Evolutionary conservation across 2,329 filamentous ascomycete genomes (phyloP), one percentile per base, ranked within the genome.

Genomic region (Pseudogymnoascus sp.): DNA sequence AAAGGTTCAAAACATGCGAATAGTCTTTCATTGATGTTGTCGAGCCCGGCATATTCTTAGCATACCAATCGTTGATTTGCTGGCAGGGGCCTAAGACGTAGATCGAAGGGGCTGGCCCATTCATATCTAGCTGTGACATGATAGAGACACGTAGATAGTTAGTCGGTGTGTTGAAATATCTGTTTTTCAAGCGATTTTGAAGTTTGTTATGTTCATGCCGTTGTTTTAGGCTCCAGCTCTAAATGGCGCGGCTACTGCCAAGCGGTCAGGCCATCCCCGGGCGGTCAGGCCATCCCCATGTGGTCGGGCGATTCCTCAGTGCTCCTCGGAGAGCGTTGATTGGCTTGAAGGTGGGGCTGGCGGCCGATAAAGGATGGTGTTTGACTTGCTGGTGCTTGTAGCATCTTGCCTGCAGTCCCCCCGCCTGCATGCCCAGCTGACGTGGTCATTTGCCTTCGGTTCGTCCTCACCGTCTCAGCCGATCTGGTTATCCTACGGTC

Each of bases 351-450:
- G 35, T 37, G 35, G 35, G 35, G 2, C 2, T 8, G 5, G 35
- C 9, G 15, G 8, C 15, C 58, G 59, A 18, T 61, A 37, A 37
- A 41, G 30, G 34, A 62, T 61, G 3, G 30, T 56, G 30, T 39
- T 62, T 21, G 61, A 34, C 23, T 57, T 56, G 28, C 28, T 12
- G 28, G 28, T 33, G 28, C 2, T 33, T 33, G 12, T 33, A 33
- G 9, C 2, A 33, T 12, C n/a, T n/a, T n/a, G n/a, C n/a, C n/a
- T 33, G 28, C 30, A 34, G 2, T 34, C 4, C 12, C 30, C 10
- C 30, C 26, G 10, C 4, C 30, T 34, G 10, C 30, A 33, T 33
- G 28, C 33, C 12, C 12, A 34, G 33, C 33, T 34, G 33, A 34
- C 33, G 33, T 34, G 33, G 33, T n/a, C 33, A 34, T 34, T 34